Conservation (phyloP, 2,329 filamentous ascomycete species). For the Calonectria pteridis region DNA sequence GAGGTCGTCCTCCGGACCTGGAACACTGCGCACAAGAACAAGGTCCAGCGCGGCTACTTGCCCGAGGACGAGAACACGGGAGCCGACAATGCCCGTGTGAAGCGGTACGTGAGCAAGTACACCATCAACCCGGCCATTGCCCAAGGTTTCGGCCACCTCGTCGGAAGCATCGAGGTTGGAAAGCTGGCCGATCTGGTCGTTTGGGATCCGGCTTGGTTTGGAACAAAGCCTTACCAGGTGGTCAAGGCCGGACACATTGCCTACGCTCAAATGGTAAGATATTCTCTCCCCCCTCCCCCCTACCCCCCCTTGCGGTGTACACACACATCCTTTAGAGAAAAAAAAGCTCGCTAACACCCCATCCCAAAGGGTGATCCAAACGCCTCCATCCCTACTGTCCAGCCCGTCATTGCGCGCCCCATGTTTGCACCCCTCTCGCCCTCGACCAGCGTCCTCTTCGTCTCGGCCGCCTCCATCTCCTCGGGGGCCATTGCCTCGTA, state of each 20-base stretch:
- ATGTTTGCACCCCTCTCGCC: conserved; percentile 88
- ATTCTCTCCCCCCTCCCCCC: neutral
- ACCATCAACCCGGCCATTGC: conserved; percentile 94
- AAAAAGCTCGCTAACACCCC: neutral
- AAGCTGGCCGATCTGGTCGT: conserved; percentile 91
- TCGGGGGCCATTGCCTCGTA: conserved; percentile 78
- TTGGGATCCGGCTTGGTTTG: conserved; percentile 89
- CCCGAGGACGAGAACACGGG: conserved; percentile 82
- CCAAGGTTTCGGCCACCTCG: conserved; percentile 88
- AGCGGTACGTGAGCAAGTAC: conserved; percentile 94
- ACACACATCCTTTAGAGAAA: neutral
- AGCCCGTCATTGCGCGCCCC: conserved; percentile 84
- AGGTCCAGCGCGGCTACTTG: conserved; percentile 81
- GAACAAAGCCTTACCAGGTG: conserved; percentile 84
- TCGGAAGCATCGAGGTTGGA: conserved; percentile 89
- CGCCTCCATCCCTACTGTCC: conserved; percentile 87
- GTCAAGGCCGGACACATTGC: conserved; percentile 91
- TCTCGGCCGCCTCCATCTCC: conserved; percentile 78
- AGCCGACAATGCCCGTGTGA: conserved; percentile 92
- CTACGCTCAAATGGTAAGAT: conserved; percentile 82
- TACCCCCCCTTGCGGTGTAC: neutral
- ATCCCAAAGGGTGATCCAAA: conserved; percentile 77
- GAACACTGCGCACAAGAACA: conserved; percentile 99
- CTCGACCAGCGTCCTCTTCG: conserved; percentile 82
- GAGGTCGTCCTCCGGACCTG: conserved; percentile 94